phyloP scores from a whole-genome alignment of 768 basidiomycete species.

The Rhodotorula kratochvilovae region DNA sequence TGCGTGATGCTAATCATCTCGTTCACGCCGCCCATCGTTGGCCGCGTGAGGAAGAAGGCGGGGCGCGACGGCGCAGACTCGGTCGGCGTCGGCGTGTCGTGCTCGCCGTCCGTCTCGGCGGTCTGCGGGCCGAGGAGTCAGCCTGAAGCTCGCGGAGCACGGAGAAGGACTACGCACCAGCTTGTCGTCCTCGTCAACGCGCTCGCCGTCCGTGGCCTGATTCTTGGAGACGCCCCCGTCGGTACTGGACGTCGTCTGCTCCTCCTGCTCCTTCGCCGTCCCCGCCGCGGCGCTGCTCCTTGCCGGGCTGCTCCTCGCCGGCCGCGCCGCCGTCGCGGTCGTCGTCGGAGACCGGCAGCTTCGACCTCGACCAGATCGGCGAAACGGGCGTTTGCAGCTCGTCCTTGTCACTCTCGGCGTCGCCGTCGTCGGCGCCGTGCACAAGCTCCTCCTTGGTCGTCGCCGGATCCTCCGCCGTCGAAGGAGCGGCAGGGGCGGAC shows the following conservation, averaged over 20 bases:
- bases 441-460: not conserved
- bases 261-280: too few species aligned
- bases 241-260: too few species aligned
- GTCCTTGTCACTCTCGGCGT: too few species aligned
- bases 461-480: not conserved
- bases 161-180: not conserved
- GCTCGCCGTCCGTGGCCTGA: too few species aligned
- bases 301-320: too few species aligned
- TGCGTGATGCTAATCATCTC: constrained; percentile 1
- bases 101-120: not conserved
- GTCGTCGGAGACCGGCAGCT: not conserved
- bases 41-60: constrained; percentile 8
- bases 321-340: not conserved
- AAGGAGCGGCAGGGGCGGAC: not conserved
- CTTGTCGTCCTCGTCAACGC: not conserved
- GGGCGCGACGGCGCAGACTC: not conserved
- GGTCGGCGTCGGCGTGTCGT: not conserved
- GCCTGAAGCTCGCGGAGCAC: not conserved
- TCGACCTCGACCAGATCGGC: not conserved
- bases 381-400: not conserved
- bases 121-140: not conserved
- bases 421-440: not conserved
- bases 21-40: constrained; percentile 6
- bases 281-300: too few species aligned
- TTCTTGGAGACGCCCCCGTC: too few species aligned